These are phyloP conservation scores for Candida maltosa DNA, from an alignment of 805 yeast species.

Conservation along the genomic window DNA sequence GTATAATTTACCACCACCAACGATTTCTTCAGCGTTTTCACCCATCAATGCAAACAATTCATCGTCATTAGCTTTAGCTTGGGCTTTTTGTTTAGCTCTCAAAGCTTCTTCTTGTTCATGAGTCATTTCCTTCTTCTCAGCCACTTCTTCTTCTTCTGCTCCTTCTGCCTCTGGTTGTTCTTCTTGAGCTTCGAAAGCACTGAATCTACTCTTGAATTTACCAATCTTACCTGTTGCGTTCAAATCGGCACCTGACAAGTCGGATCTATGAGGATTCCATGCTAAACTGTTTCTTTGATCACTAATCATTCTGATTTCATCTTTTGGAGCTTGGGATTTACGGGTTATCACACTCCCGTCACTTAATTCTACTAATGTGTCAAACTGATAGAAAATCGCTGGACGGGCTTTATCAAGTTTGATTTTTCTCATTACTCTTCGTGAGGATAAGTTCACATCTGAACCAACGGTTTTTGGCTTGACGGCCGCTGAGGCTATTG, in stretches of 20 bases:
- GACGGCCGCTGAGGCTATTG: no score
- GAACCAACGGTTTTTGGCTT: constrained; percentile 15
- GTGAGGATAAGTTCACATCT: constrained; percentile 40
- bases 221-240: constrained; percentile 79
- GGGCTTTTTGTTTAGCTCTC: constrained; percentile 10
- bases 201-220: constrained; percentile 66
- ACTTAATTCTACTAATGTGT: constrained; percentile 82
- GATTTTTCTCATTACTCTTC: constrained; percentile 69
- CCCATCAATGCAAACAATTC: constrained; percentile 62
- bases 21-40: constrained; percentile 51
- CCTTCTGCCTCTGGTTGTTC: no score
- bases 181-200: constrained; percentile 21
- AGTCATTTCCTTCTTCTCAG: no score
- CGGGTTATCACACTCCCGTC: constrained; percentile 90
- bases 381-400: constrained; percentile 87
- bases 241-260: constrained; percentile 70
- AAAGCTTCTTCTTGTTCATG: constrained; percentile 11
- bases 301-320: constrained; percentile 76
- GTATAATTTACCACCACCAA: constrained; percentile 47
- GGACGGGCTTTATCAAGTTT: constrained; percentile 86
- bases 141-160: constrained; percentile 38
- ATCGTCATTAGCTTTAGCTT: constrained; percentile 21
- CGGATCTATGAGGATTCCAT: constrained; percentile 88
- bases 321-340: constrained; percentile 83
- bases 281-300: constrained; percentile 85